Evolutionary conservation across 169 alveolate genomes (phyloP), one percentile per base, ranked within the genome.

Genomic region (Eimeria tenella): DNA sequence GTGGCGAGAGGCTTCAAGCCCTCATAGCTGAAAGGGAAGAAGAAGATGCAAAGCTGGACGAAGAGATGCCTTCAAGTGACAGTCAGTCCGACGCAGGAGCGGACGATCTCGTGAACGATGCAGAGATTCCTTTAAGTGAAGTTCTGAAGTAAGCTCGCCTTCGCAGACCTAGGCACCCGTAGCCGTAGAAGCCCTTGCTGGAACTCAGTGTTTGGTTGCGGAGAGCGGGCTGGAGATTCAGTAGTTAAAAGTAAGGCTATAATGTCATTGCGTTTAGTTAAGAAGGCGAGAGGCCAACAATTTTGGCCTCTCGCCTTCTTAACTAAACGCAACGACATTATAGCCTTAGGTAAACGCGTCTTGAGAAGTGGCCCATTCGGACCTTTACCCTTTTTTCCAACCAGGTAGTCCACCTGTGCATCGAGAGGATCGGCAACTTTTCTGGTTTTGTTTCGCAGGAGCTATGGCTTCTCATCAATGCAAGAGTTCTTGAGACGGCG

Each of bases 81-180:
- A 96, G 83, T 13, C 95, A 75, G 77, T 93, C 93, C n/a, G 93
- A 88, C 84, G 89, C 84, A 71, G 96, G 94, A 21, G 95, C 94
- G 52, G 77, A 84, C 11, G 79, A 79, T 25, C 93, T 95, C 75
- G 58, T 71, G 53, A 88, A 74, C 62, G 95, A 95, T 17, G 95
- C 95, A 65, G 94, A 95, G 8, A 60, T 81, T 7, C 95, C 94
- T 49, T 49, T 93, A 17, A 55, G 88, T 21, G 88, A 79, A 55
- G 31, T 79, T 53, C 70, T 79, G 23, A 79, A 79, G 88, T 79
- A 10, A 70, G 49, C 62, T 4, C 53, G 10, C 13, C 74, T 42
- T 25, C 55, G 42, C 50, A 71, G 23, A 82, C 42, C 42, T 31
- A 31, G 42, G 42, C 42, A 31, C 42, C 42, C 42, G 42, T 31